Percentiles rank a stretch among this genome's conserved stretches.
These are phyloP conservation scores for Malus hybrid DNA, from an alignment of 331 rosid species.

Conservation along the genomic window DNA sequence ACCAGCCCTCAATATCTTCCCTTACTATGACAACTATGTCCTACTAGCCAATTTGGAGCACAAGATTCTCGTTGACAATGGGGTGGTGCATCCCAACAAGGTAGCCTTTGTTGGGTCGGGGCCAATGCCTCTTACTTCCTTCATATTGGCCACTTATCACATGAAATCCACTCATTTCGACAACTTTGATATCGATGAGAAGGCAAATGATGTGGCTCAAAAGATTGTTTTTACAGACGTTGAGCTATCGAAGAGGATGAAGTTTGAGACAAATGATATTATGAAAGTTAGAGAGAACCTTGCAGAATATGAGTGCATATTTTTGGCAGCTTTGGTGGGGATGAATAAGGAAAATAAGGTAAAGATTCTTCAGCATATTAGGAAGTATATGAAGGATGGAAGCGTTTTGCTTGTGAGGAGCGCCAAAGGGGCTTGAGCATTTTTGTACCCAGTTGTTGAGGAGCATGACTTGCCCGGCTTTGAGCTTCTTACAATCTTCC, in stretches of 20 bases:
- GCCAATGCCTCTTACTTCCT: conserved; percentile 68
- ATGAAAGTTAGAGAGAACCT: conserved; percentile 44
- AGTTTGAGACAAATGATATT: conserved; percentile 46
- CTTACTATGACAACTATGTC: conserved; percentile 61
- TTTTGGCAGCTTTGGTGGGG: conserved; percentile 77
- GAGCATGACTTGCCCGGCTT: conserved; percentile 42
- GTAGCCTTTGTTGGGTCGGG: conserved; percentile 77
- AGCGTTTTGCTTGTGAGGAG: conserved; percentile 57
- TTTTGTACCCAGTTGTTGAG: conserved; percentile 62
- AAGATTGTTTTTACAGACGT: conserved; percentile 38
- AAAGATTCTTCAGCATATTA: conserved; percentile 27
- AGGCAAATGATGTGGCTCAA: conserved; percentile 51
- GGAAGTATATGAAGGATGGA: conserved; percentile 61
- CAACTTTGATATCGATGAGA: conserved; percentile 52
- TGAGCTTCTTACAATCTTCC: conserved; percentile 51
- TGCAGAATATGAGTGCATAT: conserved; percentile 57
- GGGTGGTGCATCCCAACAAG: conserved; percentile 33
- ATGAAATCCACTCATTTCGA: conserved; percentile 53
- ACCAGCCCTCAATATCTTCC: conserved; percentile 36
- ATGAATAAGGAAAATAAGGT: conserved; percentile 42
- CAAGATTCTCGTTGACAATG: conserved; percentile 39
- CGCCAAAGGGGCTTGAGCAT: conserved; percentile 68
- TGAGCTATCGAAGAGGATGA: conserved; percentile 63
- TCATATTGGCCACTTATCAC: conserved; percentile 62
- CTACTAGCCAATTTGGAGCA: conserved; percentile 50